phyloP scores from a whole-genome alignment of 768 basidiomycete species.

The Hericium alpestre region DNA sequence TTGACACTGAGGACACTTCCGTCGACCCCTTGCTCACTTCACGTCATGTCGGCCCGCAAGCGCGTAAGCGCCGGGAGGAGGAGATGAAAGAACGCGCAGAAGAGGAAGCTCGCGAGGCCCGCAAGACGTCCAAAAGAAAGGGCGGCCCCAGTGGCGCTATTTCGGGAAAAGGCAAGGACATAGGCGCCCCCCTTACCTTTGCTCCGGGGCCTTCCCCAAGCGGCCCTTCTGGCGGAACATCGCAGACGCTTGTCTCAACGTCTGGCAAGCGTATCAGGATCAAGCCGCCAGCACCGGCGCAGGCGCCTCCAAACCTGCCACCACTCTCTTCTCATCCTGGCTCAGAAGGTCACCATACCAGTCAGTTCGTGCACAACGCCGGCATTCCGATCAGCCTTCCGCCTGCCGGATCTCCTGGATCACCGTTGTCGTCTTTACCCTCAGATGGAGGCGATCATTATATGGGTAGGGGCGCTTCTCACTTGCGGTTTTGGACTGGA shows the following conservation, averaged over 20 bases:
- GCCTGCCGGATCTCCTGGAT: constrained; percentile 5
- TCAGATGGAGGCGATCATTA: constrained; percentile 11
- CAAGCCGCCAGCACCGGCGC: constrained; percentile 31
- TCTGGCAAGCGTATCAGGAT: constrained; percentile 40
- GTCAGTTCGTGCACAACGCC: constrained; percentile 11
- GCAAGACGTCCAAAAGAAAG: constrained; percentile 24
- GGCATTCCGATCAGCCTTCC: constrained; percentile 3
- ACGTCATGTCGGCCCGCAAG: constrained; percentile 34
- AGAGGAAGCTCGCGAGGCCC: constrained; percentile 35
- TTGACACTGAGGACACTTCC: constrained; percentile 32
- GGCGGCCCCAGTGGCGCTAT: constrained; percentile 5
- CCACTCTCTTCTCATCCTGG: constrained; percentile 10
- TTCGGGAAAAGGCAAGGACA: constrained; percentile 31
- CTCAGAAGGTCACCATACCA: constrained; percentile 9
- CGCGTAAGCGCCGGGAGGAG: constrained; percentile 34
- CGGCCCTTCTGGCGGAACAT: constrained; percentile 2
- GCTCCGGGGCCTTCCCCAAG: constrained; percentile 9
- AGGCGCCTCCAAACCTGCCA: constrained; percentile 8
- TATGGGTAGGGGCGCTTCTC: constrained; percentile 3
- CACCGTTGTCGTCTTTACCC: constrained; percentile 13
- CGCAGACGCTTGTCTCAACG: constrained; percentile 32
- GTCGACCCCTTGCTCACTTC: constrained; percentile 36
- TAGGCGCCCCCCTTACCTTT: constrained; percentile 17
- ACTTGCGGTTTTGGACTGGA: constrained; percentile 6
- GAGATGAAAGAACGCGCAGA: constrained; percentile 29